Base-by-base conservation (phyloP, 179 eudicot species). In the Pouteria campechiana region DNA sequence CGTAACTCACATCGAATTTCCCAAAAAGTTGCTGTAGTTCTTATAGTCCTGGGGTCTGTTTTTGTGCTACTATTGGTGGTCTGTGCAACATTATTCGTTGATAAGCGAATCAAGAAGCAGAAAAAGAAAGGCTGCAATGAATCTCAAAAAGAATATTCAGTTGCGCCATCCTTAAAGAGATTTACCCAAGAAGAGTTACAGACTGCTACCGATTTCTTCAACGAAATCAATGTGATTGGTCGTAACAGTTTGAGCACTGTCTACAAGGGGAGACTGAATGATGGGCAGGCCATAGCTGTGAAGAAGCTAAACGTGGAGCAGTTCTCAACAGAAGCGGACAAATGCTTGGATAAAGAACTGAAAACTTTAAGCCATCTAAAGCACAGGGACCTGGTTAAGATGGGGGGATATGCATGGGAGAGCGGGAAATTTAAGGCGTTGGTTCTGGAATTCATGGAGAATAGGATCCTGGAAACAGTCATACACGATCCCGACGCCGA, bases 321-420 rank as follows among this genome's bases (percentile, higher is more conserved):
- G 46, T 86, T 81, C 49, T 65, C 90, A 14, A 72, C 29, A 32
- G 93, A 79, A 48, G 67, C 93, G 21, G 88, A 79, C 24, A 74
- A 81, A 55, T 61, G 69, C 55, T 90, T 90, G 50, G 54, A 74
- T 41, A 72, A 72, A 53, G 98, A 86, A 76, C 63, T 76, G 27
- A 74, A 72, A 45, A 74, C 75, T 25, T 55, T 81, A 48, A 65
- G 82, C 48, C 75, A 65, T 37, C 39, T 90, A 42, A 76, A 78
- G 46, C 98, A 90, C 38, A 68, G 70, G 61, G 81, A 90, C 66
- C 57, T 90, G 20, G 97, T 90, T 20, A 90, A 86, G 61, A 67
- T 90, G 4, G 63, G 76, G 34, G 98, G 98, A 25, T 90, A 72
- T 50, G 93, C 94, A 5, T 90, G 98, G 98, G 87, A 86, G 69